A percentile compares a stretch with the other conserved stretches of the same genome.
Conservation (phyloP, 495 filamentous ascomycete species). For the Delitschia confertaspora region DNA sequence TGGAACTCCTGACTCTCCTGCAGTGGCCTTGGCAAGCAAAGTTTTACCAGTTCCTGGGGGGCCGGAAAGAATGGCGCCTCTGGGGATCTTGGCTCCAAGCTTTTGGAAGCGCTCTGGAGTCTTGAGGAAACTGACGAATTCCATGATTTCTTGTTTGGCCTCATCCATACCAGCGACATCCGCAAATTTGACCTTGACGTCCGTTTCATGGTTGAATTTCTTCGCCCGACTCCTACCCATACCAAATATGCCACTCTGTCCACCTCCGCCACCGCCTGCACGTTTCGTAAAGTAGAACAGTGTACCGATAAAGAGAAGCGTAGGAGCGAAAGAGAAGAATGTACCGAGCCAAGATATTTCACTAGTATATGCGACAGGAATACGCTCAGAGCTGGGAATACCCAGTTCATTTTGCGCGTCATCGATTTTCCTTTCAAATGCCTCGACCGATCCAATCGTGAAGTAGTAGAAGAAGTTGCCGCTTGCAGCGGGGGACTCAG, state of each 20-base stretch:
- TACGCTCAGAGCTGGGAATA: slow-evolving; percentile 75
- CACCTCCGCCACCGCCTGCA: slow-evolving; percentile 53
- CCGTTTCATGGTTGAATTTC: slow-evolving; percentile 91
- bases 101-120: slow-evolving; percentile 81
- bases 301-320: slow-evolving; percentile 70
- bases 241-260: slow-evolving; percentile 76
- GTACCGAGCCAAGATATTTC: slow-evolving; percentile 58
- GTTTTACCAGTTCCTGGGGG: slow-evolving; percentile 98
- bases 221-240: slow-evolving; percentile 93
- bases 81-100: slow-evolving; percentile 93
- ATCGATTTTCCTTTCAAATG: slow-evolving; percentile 81
- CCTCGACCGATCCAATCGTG: slow-evolving; percentile 87
- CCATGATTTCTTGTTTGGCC: slow-evolving; percentile 97
- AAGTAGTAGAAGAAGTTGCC: slow-evolving; percentile 80
- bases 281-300: slow-evolving; percentile 65
- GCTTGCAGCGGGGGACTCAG: slow-evolving; percentile 66
- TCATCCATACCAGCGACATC: slow-evolving; percentile 99
- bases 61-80: slow-evolving; percentile 90
- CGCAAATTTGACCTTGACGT: slow-evolving; percentile 91
- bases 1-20: slow-evolving; percentile 92
- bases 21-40: slow-evolving; percentile 90
- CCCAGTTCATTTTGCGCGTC: slow-evolving; percentile 76
- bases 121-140: slow-evolving; percentile 94
- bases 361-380: slow-evolving; percentile 79
- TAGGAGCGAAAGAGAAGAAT: slow-evolving; percentile 72